A percentile compares a stretch with the other conserved stretches of the same genome.
phyloP scores from a whole-genome alignment of 2,329 filamentous ascomycete species.

The Trichoderma brevicompactum region DNA sequence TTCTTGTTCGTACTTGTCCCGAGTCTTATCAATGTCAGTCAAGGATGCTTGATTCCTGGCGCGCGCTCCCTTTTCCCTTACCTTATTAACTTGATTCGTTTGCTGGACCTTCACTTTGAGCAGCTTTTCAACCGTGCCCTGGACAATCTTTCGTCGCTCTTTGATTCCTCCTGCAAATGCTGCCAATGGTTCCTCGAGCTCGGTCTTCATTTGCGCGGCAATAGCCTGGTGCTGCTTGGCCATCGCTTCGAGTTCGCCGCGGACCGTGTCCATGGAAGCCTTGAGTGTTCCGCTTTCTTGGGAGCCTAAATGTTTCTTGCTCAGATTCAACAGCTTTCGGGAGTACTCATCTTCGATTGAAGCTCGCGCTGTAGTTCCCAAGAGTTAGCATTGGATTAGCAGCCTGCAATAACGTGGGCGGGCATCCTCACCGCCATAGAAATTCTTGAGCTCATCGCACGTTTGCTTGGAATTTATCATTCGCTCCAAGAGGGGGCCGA shows the following conservation, averaged over 20 bases:
- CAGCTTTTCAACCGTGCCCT: slow-evolving; percentile 90
- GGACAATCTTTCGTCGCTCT: slow-evolving; percentile 94
- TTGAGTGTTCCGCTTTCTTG: slow-evolving; percentile 84
- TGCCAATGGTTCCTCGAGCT: slow-evolving; percentile 89
- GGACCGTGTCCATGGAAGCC: slow-evolving; percentile 81
- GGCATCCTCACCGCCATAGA: slow-evolving; percentile 72
- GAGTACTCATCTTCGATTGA: slow-evolving; percentile 97
- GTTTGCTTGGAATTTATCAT: slow-evolving; percentile 95
- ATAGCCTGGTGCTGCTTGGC: slow-evolving; percentile 91
- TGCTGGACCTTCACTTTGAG: slow-evolving; percentile 93
- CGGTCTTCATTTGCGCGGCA: slow-evolving; percentile 91
- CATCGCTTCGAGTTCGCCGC: slow-evolving; percentile 89
- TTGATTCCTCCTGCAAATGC: slow-evolving; percentile 96
- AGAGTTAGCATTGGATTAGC: slow-evolving; percentile 1
- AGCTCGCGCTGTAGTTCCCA: slow-evolving; percentile 67
- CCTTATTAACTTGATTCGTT: slow-evolving; percentile 89
- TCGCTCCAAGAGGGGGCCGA: slow-evolving; percentile 86
- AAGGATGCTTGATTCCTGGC: neutral
- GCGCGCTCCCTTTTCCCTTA: slow-evolving; percentile 42
- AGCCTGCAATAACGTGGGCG: neutral
- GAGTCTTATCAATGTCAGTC: slow-evolving; percentile 57
- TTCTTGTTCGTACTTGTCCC: slow-evolving; percentile 96
- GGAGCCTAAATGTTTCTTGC: slow-evolving; percentile 86
- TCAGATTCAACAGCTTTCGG: slow-evolving; percentile 82
- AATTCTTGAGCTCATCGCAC: slow-evolving; percentile 88